phyloP scores from a whole-genome alignment of 2,329 filamentous ascomycete genomes.

The Amphichorda felina region DNA sequence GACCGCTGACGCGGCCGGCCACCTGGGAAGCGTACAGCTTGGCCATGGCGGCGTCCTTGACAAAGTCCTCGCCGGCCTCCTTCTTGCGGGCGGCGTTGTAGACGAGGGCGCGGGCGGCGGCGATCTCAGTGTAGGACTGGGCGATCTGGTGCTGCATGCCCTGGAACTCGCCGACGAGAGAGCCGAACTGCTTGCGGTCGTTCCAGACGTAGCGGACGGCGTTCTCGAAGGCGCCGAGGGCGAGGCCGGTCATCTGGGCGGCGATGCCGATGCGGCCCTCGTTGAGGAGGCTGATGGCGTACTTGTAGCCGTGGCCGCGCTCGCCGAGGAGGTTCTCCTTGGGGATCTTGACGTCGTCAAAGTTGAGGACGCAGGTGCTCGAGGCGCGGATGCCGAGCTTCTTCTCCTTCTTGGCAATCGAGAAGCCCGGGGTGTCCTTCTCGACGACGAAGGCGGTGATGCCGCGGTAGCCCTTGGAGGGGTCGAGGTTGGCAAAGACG shows the following conservation, averaged over 20 bases:
- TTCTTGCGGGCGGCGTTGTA: conserved; percentile 97
- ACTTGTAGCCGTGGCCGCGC: conserved; percentile 92
- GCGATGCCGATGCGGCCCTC: conserved; percentile 97
- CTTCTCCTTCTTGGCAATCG: conserved; percentile 99
- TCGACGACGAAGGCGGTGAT: conserved; percentile 95
- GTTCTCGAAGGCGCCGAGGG: conserved; percentile 90
- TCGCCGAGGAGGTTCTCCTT: conserved; percentile 80
- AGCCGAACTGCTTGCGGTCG: conserved; percentile 92
- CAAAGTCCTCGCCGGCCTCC: conserved; percentile 93
- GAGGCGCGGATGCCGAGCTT: conserved; percentile 94
- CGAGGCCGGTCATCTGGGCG: conserved; percentile 96
- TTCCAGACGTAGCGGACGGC: conserved; percentile 93
- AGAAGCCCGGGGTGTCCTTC: conserved; percentile 80
- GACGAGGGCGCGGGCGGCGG: conserved; percentile 80
- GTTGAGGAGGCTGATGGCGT: conserved; percentile 87
- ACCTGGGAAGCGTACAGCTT: conserved; percentile 94
- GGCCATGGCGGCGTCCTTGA: conserved; percentile 93
- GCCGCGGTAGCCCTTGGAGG: conserved; percentile 86
- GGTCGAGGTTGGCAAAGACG: conserved; percentile 93
- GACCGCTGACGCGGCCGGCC: conserved; percentile 71
- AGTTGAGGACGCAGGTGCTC: conserved; percentile 94
- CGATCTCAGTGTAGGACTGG: conserved; percentile 88
- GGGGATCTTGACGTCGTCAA: conserved; percentile 89
- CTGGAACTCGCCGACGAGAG: conserved; percentile 91
- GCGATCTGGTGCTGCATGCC: conserved; percentile 99